A percentile compares a stretch with the other conserved stretches of the same genome.
Conservation (phyloP, 768 basidiomycete genomes). For the Auriscalpium orientale region DNA sequence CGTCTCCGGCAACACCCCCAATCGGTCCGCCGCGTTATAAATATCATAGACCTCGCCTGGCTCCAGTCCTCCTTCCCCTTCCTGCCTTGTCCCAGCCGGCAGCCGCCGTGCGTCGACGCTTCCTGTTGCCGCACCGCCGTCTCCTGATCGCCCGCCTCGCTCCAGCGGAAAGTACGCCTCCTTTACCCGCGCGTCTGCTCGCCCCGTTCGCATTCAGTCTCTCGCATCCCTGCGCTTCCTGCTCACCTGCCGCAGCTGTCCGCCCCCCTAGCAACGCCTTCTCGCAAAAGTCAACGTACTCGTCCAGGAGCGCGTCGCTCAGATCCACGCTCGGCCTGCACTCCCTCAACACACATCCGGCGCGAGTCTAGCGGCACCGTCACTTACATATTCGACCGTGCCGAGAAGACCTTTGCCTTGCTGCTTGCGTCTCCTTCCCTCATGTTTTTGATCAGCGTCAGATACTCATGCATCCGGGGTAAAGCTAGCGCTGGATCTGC, state of each 20-base stretch:
- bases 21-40: constrained; percentile 59
- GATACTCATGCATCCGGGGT: constrained; percentile 10
- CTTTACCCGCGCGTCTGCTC: constrained; percentile 28
- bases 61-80: constrained; percentile 19
- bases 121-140: background rate
- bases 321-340: constrained; percentile 8
- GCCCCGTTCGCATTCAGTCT: constrained; percentile 1
- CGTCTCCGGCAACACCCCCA: constrained; percentile 48
- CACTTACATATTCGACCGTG: constrained; percentile 9
- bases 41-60: constrained; percentile 60
- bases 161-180: constrained; percentile 12
- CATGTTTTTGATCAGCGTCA: constrained; percentile 4
- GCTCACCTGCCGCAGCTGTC: constrained; percentile 1
- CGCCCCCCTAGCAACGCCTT: constrained; percentile 1
- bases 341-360: background rate
- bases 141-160: background rate
- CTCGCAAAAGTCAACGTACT: constrained; percentile 10
- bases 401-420: constrained; percentile 9
- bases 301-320: constrained; percentile 4
- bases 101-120: background rate
- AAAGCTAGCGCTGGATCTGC: constrained; percentile 13
- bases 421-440: constrained; percentile 1
- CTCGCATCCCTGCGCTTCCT: background rate
- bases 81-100: constrained; percentile 4
- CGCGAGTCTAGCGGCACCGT: background rate